Evolutionary conservation across 345 rosid genomes (phyloP).

Genomic region (Noccaea bulbosa): DNA sequence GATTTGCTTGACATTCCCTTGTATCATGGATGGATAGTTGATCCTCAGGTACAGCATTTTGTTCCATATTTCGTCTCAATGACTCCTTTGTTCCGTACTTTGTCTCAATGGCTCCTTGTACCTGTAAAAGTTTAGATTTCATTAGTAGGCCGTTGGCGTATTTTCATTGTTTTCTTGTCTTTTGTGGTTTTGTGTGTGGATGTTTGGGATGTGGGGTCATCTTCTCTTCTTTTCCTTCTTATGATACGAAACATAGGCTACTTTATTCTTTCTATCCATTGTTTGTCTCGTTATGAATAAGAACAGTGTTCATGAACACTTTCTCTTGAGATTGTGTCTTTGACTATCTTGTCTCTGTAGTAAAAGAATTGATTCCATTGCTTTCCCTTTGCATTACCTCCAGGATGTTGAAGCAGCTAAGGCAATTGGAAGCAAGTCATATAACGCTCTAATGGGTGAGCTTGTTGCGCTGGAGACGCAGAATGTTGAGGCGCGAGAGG

Average conservation of each 20-base stretch:
- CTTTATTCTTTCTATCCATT: constrained; percentile 4
- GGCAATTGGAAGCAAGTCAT: constrained; percentile 87
- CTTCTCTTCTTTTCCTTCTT: constrained; percentile 15
- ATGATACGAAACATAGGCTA: constrained; percentile 22
- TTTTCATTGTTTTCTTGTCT: background rate
- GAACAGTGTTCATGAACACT: constrained; percentile 21
- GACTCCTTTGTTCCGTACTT: constrained; percentile 5
- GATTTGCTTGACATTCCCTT: constrained; percentile 95
- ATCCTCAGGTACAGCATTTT: constrained; percentile 74
- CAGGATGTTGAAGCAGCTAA: constrained; percentile 84
- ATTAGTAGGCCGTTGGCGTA: background rate
- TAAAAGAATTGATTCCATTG: constrained; percentile 17
- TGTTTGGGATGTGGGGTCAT: constrained; percentile 29
- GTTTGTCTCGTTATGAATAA: constrained; percentile 30
- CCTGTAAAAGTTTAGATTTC: background rate
- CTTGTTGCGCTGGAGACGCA: constrained; percentile 85
- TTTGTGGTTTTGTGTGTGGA: background rate
- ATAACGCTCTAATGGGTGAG: constrained; percentile 85
- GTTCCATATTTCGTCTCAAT: background rate
- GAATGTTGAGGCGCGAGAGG: constrained; percentile 50
- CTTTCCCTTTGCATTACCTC: constrained; percentile 26
- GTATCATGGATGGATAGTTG: constrained; percentile 99
- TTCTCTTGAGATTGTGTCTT: constrained; percentile 11
- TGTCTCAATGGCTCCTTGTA: background rate
- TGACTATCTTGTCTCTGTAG: background rate